Evolutionary conservation across 1,284 basidiomycete genomes (phyloP).

Genomic region (Porodaedalea pini): DNA sequence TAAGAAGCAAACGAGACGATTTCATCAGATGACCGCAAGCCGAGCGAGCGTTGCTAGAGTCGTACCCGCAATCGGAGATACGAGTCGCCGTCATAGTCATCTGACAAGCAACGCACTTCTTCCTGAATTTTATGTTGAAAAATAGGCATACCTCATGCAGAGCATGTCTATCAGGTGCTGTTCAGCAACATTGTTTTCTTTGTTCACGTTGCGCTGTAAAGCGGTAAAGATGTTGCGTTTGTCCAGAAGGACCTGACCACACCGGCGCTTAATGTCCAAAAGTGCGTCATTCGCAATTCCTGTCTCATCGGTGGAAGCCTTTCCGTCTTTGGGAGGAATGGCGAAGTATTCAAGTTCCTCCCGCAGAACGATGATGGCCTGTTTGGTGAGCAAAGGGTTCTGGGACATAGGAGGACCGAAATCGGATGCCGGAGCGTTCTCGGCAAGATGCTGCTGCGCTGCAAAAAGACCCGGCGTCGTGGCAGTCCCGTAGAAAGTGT

Average conservation of each 20-base stretch:
- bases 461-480: constrained; percentile 70
- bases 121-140: constrained; percentile 12
- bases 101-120: constrained; percentile 8
- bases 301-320: constrained; percentile 64
- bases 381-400: constrained; percentile 92
- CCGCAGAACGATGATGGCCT: constrained; percentile 96
- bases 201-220: constrained; percentile 96
- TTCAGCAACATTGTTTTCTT: constrained; percentile 98
- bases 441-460: constrained; percentile 77
- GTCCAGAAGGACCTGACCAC: constrained; percentile 85
- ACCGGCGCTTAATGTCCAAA: constrained; percentile 75
- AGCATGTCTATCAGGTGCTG: constrained; percentile 99
- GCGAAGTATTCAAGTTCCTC: constrained; percentile 99
- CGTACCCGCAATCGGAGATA: constrained; percentile 7
- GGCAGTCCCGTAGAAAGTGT: constrained; percentile 88
- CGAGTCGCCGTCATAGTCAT: constrained; percentile 2
- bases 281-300: constrained; percentile 77
- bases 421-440: constrained; percentile 56
- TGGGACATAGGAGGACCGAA: constrained; percentile 65
- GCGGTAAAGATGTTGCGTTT: constrained; percentile 96
- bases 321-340: constrained; percentile 75
- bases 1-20: neutral
- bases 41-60: neutral
- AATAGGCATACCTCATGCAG: constrained; percentile 84
- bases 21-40: neutral